Percentiles rank a stretch among this genome's conserved stretches.
Conservation (phyloP, 2,329 filamentous ascomycete genomes). For the Diaporthe sp. region DNA sequence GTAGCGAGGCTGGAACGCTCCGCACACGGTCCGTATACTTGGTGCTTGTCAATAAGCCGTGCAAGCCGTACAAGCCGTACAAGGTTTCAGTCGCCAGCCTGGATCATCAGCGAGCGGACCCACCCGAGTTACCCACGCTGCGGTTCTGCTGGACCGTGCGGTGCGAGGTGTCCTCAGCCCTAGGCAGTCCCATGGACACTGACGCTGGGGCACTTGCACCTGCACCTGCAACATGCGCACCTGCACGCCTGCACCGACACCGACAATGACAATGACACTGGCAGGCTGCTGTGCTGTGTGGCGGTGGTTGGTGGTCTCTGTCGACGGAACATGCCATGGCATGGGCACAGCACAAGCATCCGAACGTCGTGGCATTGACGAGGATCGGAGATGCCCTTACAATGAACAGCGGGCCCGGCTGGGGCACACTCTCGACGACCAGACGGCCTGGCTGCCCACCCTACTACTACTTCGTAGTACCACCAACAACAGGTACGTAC, state of each 20-base stretch:
- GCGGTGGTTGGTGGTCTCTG: background rate
- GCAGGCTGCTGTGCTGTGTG: background rate
- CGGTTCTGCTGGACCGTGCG: constrained; percentile 39
- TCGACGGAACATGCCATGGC: constrained; percentile 9
- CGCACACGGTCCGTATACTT: constrained; percentile 16
- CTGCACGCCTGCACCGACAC: background rate
- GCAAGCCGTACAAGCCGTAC: constrained; percentile 22
- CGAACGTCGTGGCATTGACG: background rate
- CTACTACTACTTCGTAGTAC: background rate
- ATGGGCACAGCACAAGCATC: background rate
- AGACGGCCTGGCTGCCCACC: background rate
- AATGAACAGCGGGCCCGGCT: constrained; percentile 15
- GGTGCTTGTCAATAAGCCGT: constrained; percentile 11
- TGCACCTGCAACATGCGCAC: background rate
- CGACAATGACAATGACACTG: background rate
- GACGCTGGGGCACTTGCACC: background rate
- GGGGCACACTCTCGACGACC: constrained; percentile 1
- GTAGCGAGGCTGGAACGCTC: constrained; percentile 11
- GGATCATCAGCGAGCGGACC: constrained; percentile 24
- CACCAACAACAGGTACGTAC: background rate
- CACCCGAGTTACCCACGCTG: constrained; percentile 39
- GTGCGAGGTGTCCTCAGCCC: constrained; percentile 36
- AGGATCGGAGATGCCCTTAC: constrained; percentile 18
- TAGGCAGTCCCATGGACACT: constrained; percentile 1
- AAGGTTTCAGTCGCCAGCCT: constrained; percentile 30